Evolutionary conservation across 2,329 filamentous ascomycete species (phyloP).

Genomic region (Penicillium digitatum): DNA sequence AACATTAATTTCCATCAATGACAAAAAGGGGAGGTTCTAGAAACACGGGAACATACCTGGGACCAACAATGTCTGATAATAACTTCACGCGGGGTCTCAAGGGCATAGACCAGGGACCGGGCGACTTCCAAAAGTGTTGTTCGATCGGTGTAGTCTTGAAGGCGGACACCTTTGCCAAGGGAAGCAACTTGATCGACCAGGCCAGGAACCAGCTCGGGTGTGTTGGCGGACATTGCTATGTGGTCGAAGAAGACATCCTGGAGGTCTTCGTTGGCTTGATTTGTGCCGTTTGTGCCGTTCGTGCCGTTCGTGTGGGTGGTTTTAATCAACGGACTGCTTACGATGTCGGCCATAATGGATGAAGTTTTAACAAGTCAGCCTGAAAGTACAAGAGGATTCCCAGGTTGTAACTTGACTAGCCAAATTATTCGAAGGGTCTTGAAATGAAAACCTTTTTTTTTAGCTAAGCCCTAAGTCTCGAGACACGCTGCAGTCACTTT

Average conservation of each 20-base stretch:
- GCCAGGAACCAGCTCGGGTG: slow-evolving; percentile 11
- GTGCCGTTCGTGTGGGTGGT: not conserved
- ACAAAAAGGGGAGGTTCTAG: not conserved
- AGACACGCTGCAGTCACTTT: not conserved
- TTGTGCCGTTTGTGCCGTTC: not conserved
- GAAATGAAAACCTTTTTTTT: not conserved
- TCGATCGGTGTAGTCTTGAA: slow-evolving; percentile 10
- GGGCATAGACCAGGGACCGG: slow-evolving; percentile 13
- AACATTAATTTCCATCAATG: not conserved
- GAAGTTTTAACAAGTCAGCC: not conserved
- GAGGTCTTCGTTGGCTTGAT: not conserved
- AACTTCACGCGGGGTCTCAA: slow-evolving; percentile 18
- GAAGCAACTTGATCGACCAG: slow-evolving; percentile 14
- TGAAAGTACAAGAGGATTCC: no score
- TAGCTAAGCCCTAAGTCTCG: no score
- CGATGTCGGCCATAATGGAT: not conserved
- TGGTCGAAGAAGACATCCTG: slow-evolving; percentile 10
- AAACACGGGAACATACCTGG: not conserved
- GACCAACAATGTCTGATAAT: slow-evolving; percentile 19
- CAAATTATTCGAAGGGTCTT: not conserved
- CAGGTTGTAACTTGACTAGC: no score
- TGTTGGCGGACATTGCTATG: slow-evolving; percentile 14
- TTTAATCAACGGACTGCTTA: not conserved
- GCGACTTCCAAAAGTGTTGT: slow-evolving; percentile 17
- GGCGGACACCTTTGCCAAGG: not conserved